A percentile compares a stretch with the other conserved stretches of the same genome.
Conservation (phyloP, 441 rosid genomes). For the Oxalis stricta region DNA sequence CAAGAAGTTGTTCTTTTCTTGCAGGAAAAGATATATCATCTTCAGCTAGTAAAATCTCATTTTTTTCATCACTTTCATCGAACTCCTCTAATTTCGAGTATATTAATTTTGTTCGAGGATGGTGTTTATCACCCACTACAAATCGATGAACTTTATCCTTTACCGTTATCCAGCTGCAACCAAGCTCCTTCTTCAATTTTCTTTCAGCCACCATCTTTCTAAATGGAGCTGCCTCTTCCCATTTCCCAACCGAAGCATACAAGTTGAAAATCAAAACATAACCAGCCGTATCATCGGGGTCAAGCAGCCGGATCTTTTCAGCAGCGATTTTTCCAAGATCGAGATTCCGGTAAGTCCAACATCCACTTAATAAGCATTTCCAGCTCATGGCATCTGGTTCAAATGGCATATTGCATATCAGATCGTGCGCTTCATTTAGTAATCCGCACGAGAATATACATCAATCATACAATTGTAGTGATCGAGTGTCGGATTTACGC, state of each 20-base stretch:
- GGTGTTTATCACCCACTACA: conserved; percentile 45
- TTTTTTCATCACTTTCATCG: conserved; percentile 5
- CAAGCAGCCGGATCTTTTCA: conserved; percentile 27
- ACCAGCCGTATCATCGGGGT: conserved; percentile 45
- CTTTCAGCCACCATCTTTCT: conserved; percentile 40
- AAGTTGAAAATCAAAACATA: conserved; percentile 43
- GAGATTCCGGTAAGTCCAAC: conserved; percentile 44
- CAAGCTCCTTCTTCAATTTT: conserved; percentile 36
- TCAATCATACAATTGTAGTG: conserved; percentile 47
- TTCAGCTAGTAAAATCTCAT: conserved; percentile 17
- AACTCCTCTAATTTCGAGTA: conserved; percentile 37
- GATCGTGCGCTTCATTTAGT: conserved; percentile 28
- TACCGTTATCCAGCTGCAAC: conserved; percentile 46
- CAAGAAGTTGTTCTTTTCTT: conserved; percentile 38
- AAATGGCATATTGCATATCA: conserved; percentile 35
- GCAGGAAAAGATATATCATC: conserved; percentile 33
- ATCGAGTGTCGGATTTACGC: conserved; percentile 34
- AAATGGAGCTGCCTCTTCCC: conserved; percentile 42
- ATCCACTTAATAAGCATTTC: conserved; percentile 50
- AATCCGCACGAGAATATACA: conserved; percentile 44
- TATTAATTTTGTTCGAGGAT: conserved; percentile 35
- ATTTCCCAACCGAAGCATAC: conserved; percentile 26
- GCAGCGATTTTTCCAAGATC: conserved; percentile 42
- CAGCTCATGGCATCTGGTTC: conserved; percentile 44
- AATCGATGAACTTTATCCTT: conserved; percentile 43